Base-by-base conservation (phyloP, 306 rosid genomes). In the Cucurbita moschata region DNA sequence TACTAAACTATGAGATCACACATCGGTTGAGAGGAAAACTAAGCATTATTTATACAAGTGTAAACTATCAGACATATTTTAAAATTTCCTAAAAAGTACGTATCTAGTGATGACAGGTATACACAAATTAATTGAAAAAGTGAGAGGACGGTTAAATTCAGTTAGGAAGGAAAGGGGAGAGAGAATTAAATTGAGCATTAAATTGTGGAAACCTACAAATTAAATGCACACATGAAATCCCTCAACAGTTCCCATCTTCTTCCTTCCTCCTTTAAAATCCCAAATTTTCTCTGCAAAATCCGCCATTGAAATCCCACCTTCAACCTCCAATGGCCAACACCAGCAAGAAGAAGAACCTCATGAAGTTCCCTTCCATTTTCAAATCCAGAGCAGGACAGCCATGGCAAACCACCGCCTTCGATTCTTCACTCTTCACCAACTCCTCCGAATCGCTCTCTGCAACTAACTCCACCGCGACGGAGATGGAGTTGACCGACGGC, bases 361-460 rank as follows among this genome's bases (percentile, higher is more conserved):
- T 79, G 37, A 77, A 82, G 62, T 74, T 75, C 44, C 75, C 86
- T 39, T 84, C 89, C 64, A 77, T 85, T 14, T 84, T 83, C 85
- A 90, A 78, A 77, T 58, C 72, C 79, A 82, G 75, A 8, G 2
- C 11, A 35, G 19, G 3, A 23, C 18, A 78, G 47, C 84, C 86
- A 53, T 88, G 91, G 93, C 83, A 83, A 4, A 49, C n/a, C 75
- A 35, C 61, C 23, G 7, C 58, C 0, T 87, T 85, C 9, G 81
- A 86, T 10, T 84, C 97, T 12, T 81, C 97, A 0, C 88, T 82
- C 78, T 85, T 88, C 84, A 83, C 88, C 51, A 84, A 86, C 75
- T 89, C 96, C 3, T 85, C 86, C 4, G 16, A 47, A 47, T 47
- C 54, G 7, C n/a, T 1, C 57, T 84, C 88, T 0, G 82, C 85